Percentiles rank a stretch among this genome's conserved stretches.
These are phyloP conservation scores for Erythrophleum ivorense DNA, from an alignment of 331 rosid genomes.

Conservation along the genomic window DNA sequence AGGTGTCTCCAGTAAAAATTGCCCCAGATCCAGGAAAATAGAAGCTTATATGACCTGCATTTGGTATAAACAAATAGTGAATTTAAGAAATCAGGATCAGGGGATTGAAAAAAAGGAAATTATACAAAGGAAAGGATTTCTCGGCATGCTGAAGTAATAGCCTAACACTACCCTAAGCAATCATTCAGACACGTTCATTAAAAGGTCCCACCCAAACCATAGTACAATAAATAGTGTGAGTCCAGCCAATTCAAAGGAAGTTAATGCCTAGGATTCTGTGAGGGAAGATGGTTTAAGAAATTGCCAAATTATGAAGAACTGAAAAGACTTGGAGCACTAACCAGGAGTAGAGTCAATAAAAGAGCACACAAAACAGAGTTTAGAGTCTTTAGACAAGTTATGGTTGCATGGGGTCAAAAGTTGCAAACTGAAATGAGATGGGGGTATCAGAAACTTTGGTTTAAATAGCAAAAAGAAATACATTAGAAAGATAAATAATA, in stretches of 20 bases:
- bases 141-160: conserved; percentile 2
- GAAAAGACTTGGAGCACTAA: conserved; percentile 12
- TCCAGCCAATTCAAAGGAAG: conserved; percentile 32
- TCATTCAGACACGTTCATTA: conserved; percentile 4
- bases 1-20: conserved; percentile 89
- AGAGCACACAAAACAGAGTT: neutral
- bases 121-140: neutral
- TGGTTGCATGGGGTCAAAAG: neutral
- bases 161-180: conserved; percentile 26
- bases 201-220: conserved; percentile 12
- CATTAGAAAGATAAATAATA: neutral
- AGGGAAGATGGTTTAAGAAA: neutral
- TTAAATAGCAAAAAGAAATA: neutral
- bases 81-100: conserved; percentile 14
- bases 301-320: conserved; percentile 11
- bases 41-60: conserved; percentile 92
- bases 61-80: conserved; percentile 17
- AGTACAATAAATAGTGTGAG: conserved; percentile 24
- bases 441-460: neutral
- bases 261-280: neutral
- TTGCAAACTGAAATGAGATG: neutral
- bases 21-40: conserved; percentile 87
- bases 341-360: neutral
- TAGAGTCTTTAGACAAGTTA: neutral
- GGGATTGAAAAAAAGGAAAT: conserved; percentile 30